A percentile compares a stretch with the other conserved stretches of the same genome.
Evolutionary conservation across 495 filamentous ascomycete genomes (phyloP).

Genomic region (Saxophila tyrrhenica): DNA sequence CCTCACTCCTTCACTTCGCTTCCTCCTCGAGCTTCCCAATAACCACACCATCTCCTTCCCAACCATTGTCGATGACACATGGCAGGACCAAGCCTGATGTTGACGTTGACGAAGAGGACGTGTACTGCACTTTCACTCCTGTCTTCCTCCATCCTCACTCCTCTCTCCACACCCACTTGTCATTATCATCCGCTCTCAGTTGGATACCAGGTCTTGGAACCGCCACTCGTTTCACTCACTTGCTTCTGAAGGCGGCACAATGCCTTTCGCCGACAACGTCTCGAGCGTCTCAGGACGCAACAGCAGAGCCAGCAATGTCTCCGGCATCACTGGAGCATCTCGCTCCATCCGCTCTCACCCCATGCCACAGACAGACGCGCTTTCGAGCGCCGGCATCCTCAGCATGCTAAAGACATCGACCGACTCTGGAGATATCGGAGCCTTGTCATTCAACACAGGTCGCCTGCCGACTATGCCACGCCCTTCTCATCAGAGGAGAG

Average conservation of each 20-base stretch:
- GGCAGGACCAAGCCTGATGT: neutral
- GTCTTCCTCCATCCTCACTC: slow-evolving; percentile 4
- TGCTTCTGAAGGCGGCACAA: slow-evolving; percentile 24
- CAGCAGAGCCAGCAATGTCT: slow-evolving; percentile 31
- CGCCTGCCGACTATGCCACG: slow-evolving; percentile 29
- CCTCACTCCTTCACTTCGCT: neutral
- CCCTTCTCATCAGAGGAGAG: slow-evolving; percentile 18
- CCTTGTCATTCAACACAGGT: slow-evolving; percentile 45
- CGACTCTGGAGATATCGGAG: slow-evolving; percentile 55
- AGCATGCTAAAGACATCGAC: slow-evolving; percentile 62
- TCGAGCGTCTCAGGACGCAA: slow-evolving; percentile 30
- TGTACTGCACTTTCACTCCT: neutral
- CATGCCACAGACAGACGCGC: slow-evolving; percentile 17
- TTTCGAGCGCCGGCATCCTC: slow-evolving; percentile 25
- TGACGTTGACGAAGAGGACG: neutral
- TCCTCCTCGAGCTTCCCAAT: neutral
- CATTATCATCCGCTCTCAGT: slow-evolving; percentile 1
- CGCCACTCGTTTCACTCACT: slow-evolving; percentile 12
- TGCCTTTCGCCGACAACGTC: slow-evolving; percentile 31
- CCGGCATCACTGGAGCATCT: slow-evolving; percentile 18
- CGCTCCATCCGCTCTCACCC: slow-evolving; percentile 18
- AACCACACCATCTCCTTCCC: neutral
- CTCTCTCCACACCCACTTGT: neutral
- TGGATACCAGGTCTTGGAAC: slow-evolving; percentile 15
- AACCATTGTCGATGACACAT: neutral